Conservation (phyloP, 345 rosid species). For the Pugionium dolabratum region DNA sequence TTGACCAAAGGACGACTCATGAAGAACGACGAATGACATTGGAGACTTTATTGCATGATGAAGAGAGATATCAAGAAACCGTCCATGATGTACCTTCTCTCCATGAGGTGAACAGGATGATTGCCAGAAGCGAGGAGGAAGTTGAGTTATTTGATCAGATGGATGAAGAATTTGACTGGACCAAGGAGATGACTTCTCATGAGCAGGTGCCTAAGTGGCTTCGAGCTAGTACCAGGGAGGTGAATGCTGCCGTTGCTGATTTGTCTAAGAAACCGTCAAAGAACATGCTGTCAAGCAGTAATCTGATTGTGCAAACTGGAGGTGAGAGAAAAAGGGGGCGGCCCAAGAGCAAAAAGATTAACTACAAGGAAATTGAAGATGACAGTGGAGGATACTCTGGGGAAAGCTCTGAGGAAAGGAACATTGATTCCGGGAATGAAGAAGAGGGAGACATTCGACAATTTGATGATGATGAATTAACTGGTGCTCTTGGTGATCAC, state of each 20-base stretch:
- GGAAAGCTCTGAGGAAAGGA: slow-evolving; percentile 87
- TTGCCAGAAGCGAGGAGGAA: slow-evolving; percentile 94
- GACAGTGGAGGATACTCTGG: slow-evolving; percentile 84
- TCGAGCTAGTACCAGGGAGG: slow-evolving; percentile 81
- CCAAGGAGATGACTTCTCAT: slow-evolving; percentile 86
- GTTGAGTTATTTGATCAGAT: slow-evolving; percentile 97
- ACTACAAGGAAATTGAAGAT: slow-evolving; percentile 95
- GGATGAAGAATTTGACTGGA: slow-evolving; percentile 98
- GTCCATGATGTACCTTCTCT: slow-evolving; percentile 97
- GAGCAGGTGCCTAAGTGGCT: slow-evolving; percentile 99
- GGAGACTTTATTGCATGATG: slow-evolving; percentile 96
- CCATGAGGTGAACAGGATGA: slow-evolving; percentile 94
- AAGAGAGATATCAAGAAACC: slow-evolving; percentile 98
- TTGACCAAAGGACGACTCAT: slow-evolving; percentile 99
- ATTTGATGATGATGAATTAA: slow-evolving; percentile 80
- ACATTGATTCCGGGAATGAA: slow-evolving; percentile 72
- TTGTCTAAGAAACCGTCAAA: slow-evolving; percentile 90
- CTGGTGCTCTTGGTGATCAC: slow-evolving; percentile 61
- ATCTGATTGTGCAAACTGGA: slow-evolving; percentile 56
- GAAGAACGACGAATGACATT: slow-evolving; percentile 98
- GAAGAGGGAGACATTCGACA: slow-evolving; percentile 88
- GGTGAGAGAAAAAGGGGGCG: slow-evolving; percentile 87
- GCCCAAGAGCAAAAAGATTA: slow-evolving; percentile 81
- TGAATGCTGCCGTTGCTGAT: slow-evolving; percentile 64
- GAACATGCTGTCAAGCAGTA: slow-evolving; percentile 54